Conservation (phyloP, 2,329 filamentous ascomycete species). For the Claviceps sp. region DNA sequence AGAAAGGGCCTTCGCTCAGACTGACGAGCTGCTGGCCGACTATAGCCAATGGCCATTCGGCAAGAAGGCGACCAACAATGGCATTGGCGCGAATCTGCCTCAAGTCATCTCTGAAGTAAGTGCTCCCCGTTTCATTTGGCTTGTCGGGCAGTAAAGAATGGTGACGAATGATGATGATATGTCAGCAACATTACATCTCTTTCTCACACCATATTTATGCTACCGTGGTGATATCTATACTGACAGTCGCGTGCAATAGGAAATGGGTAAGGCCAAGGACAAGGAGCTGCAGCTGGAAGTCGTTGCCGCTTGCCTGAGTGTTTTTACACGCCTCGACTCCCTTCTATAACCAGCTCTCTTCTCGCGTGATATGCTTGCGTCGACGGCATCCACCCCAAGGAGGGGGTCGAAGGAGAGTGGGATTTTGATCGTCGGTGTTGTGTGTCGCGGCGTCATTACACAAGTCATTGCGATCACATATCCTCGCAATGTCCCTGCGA, state of each 20-base stretch:
- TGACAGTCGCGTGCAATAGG: conserved; percentile 26
- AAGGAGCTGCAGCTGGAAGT: conserved; percentile 96
- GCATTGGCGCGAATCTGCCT: conserved; percentile 84
- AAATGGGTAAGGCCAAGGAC: conserved; percentile 75
- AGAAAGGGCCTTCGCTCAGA: conserved; percentile 90
- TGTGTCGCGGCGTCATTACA: not conserved
- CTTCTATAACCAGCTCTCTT: conserved; percentile 48
- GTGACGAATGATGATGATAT: not conserved
- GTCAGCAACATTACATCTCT: not conserved
- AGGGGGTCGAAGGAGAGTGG: not conserved
- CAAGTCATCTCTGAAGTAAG: conserved; percentile 66
- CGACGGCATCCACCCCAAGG: not conserved
- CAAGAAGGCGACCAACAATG: conserved; percentile 62
- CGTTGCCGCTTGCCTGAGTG: conserved; percentile 88
- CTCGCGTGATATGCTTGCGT: not conserved
- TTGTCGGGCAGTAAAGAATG: not conserved
- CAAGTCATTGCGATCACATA: not conserved
- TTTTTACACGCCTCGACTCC: conserved; percentile 95
- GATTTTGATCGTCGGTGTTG: not conserved
- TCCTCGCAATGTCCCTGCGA: not conserved
- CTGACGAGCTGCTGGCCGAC: conserved; percentile 87
- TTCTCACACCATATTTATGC: not conserved
- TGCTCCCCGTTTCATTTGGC: not conserved
- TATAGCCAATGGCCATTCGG: conserved; percentile 98
- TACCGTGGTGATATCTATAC: too few species aligned